Conservation (phyloP, 768 basidiomycete species). For the Phanerodontia chrysosporium region DNA sequence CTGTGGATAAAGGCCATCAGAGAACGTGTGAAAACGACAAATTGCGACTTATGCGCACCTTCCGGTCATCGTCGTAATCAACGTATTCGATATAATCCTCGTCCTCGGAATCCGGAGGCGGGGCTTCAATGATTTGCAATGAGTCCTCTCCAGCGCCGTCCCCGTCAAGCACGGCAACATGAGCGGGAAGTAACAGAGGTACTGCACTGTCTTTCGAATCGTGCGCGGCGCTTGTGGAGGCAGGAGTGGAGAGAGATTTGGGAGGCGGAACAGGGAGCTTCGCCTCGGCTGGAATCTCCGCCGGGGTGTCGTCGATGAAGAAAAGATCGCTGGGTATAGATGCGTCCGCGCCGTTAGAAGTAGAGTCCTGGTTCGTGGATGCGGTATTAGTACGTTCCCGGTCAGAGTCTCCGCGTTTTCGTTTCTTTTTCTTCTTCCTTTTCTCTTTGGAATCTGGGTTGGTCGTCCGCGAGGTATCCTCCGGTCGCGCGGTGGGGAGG, state of each 20-base stretch:
- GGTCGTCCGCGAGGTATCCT: background rate
- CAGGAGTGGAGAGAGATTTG: slow-evolving; percentile 5
- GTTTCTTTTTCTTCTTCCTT: slow-evolving; percentile 9
- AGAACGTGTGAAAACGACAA: background rate
- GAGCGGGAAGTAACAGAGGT: slow-evolving; percentile 57
- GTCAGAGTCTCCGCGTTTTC: slow-evolving; percentile 2
- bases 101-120: slow-evolving; percentile 41
- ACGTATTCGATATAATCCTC: slow-evolving; percentile 75
- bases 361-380: background rate
- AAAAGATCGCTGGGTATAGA: slow-evolving; percentile 32
- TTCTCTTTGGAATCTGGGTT: background rate
- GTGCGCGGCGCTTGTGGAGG: slow-evolving; percentile 9
- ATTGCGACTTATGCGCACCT: slow-evolving; percentile 36
- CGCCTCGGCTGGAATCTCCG: slow-evolving; percentile 26
- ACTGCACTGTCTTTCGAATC: slow-evolving; percentile 2
- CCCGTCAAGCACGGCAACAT: slow-evolving; percentile 50
- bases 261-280: slow-evolving; percentile 14
- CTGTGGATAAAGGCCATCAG: slow-evolving; percentile 27
- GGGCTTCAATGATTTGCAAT: slow-evolving; percentile 43
- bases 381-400: background rate
- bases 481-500: background rate
- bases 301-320: slow-evolving; percentile 46
- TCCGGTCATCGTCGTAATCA: slow-evolving; percentile 60
- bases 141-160: slow-evolving; percentile 21
- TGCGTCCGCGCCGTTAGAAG: background rate